A percentile compares a stretch with the other conserved stretches of the same genome.
phyloP scores from a whole-genome alignment of 2,329 filamentous ascomycete species.

The Scedosporium apiospermum region DNA sequence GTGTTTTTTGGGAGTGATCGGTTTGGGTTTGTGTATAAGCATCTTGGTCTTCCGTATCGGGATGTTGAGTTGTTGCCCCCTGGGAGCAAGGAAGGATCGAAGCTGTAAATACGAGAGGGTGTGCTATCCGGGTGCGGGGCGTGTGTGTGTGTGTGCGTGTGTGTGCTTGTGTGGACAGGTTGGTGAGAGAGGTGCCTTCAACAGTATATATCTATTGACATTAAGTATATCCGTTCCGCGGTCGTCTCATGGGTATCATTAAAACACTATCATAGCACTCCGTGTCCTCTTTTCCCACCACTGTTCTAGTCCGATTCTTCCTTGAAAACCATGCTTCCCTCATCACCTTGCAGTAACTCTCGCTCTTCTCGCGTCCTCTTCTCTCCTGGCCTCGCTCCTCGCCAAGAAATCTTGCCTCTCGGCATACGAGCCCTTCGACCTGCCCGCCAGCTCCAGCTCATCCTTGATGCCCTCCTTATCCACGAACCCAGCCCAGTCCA shows the following conservation, averaged over 20 bases:
- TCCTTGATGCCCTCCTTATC: conserved; percentile 63
- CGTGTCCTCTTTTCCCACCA: too few species aligned
- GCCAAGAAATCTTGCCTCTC: conserved; percentile 56
- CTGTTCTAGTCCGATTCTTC: too few species aligned
- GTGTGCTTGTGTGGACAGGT: too few species aligned
- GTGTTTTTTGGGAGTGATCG: conserved; percentile 72
- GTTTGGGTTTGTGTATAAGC: conserved; percentile 61
- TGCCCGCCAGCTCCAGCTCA: conserved; percentile 55
- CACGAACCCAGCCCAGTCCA: conserved; percentile 65
- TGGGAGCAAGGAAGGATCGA: neutral
- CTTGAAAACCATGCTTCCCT: too few species aligned
- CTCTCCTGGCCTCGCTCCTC: conserved; percentile 52
- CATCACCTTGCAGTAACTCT: conserved; percentile 28
- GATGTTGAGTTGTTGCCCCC: conserved; percentile 35
- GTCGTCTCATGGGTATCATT: too few species aligned
- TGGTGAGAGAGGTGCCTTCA: too few species aligned
- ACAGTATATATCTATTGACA: too few species aligned
- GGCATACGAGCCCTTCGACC: conserved; percentile 54
- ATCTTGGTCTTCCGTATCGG: conserved; percentile 50
- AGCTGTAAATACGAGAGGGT: neutral
- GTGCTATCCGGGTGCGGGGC: too few species aligned
- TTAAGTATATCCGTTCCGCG: too few species aligned
- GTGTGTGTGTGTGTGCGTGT: too few species aligned
- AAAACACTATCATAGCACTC: too few species aligned
- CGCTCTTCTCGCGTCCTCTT: conserved; percentile 48